These are phyloP conservation scores for Dicorynia guianensis DNA, from an alignment of 306 rosid species.

Conservation along the genomic window DNA sequence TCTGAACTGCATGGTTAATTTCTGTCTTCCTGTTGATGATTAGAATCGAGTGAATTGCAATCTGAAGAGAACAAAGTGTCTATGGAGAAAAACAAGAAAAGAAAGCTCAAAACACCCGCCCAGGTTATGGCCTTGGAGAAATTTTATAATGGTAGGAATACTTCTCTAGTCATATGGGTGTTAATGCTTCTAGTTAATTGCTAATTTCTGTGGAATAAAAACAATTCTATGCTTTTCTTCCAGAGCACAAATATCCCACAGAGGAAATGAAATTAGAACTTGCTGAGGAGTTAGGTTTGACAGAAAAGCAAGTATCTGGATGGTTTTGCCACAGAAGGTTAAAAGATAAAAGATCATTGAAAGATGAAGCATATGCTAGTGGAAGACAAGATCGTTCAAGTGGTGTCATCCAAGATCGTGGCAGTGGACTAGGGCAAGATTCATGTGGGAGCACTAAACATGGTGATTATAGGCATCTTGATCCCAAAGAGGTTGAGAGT, in stretches of 20 bases:
- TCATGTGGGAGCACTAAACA: constrained; percentile 98
- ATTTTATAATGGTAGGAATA: constrained; percentile 75
- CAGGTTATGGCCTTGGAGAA: constrained; percentile 84
- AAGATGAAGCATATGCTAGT: constrained; percentile 67
- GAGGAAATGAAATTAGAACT: constrained; percentile 84
- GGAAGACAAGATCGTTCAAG: constrained; percentile 96
- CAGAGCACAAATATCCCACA: constrained; percentile 92
- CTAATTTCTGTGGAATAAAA: constrained; percentile 29
- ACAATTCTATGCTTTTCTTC: constrained; percentile 16
- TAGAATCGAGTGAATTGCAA: constrained; percentile 69
- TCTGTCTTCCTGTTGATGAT: constrained; percentile 47
- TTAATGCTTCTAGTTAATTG: constrained; percentile 31
- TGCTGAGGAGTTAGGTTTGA: constrained; percentile 75
- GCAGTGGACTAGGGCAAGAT: constrained; percentile 96
- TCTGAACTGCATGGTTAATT: constrained; percentile 38
- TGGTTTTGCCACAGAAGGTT: constrained; percentile 99
- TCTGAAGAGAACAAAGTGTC: constrained; percentile 80
- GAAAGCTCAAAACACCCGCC: constrained; percentile 86
- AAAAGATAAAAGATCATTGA: constrained; percentile 79
- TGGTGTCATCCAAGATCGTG: constrained; percentile 85
- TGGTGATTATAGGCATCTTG: constrained; percentile 73
- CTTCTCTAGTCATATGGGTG: constrained; percentile 32
- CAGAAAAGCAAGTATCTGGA: constrained; percentile 97
- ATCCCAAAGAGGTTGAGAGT: constrained; percentile 96
- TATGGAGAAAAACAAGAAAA: constrained; percentile 70